Percentiles rank a stretch among this genome's conserved stretches.
phyloP scores from a whole-genome alignment of 176 grass and related monocot species.

The Triticum turgidum region DNA sequence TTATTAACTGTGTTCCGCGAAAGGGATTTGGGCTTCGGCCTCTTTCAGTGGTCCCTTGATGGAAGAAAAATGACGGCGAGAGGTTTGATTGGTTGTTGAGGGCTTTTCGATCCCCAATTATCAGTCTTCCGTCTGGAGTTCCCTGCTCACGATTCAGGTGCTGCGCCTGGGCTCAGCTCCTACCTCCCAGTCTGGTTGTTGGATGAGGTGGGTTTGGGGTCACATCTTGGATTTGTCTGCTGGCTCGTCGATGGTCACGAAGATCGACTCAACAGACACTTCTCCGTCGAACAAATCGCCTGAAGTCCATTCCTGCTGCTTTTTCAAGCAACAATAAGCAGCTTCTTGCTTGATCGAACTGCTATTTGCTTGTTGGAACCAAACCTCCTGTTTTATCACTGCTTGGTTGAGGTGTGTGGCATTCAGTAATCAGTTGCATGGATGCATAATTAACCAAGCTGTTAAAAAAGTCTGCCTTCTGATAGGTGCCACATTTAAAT shows the following conservation, averaged over 20 bases:
- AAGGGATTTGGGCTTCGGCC: constrained; percentile 18
- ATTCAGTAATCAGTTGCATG: background rate
- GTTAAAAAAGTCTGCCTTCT: background rate
- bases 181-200: background rate
- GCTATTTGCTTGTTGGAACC: background rate
- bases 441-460: background rate
- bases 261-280: background rate
- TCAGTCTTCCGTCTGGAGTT: background rate
- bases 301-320: background rate
- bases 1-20: background rate
- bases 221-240: background rate
- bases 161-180: too few relatives aligned
- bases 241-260: background rate
- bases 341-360: background rate
- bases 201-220: background rate
- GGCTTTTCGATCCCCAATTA: background rate
- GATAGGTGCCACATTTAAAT: background rate
- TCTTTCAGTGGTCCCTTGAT: background rate
- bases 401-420: background rate
- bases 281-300: background rate
- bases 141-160: background rate
- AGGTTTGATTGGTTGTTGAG: background rate
- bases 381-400: background rate
- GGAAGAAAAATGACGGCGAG: background rate
- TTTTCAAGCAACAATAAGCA: background rate